Evolutionary conservation across 2,329 filamentous ascomycete genomes (phyloP), one percentile per base, ranked within the genome.

Genomic region (Dactylellina leptospora): DNA sequence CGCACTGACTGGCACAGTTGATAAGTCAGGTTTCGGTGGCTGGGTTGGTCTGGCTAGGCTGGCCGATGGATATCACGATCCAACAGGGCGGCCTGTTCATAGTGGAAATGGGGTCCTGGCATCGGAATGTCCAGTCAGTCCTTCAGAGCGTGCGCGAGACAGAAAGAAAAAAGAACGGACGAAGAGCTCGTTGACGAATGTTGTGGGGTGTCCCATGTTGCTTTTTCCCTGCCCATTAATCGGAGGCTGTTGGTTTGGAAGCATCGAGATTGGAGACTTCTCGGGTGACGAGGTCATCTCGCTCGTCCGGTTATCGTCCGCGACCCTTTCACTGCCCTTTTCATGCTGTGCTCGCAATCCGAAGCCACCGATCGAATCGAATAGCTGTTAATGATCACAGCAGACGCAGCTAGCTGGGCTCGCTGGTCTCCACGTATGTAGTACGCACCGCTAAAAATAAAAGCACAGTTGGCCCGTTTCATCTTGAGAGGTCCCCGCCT

Each of bases 241-340:
- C 10, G 9, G 30, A 33, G 13, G 30, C 13, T 33, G n/a, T n/a
- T n/a, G n/a, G n/a, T n/a, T 33, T 33, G 30, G 30, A 6, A 33
- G 30, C 50, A 11, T 40, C 54, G 40, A 11, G 40, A 40, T 27
- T 58, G 16, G 23, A 53, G n/a, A n/a, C n/a, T 30, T 47, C 22
- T 48, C 45, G 45, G 33, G 40, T 56, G 40, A 64, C 50, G 61
- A 63, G 51, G 61, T 58, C 61, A 66, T 66, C 61, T 66, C 53
- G 36, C 20, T 5, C 45, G 25, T 16, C 18, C 27, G 5, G 33
- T 48, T 47, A 11, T 38, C 58, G 58, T 42, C 54, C 55, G 36
- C 47, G 28, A 27, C 36, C 51, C 22, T 13, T 18, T 51, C 33
- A 13, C 47, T 47, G 45, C 25, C 55, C 51, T 25, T 64, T 64